phyloP scores from a whole-genome alignment of 345 rosid species.

The Acer saccharum region DNA sequence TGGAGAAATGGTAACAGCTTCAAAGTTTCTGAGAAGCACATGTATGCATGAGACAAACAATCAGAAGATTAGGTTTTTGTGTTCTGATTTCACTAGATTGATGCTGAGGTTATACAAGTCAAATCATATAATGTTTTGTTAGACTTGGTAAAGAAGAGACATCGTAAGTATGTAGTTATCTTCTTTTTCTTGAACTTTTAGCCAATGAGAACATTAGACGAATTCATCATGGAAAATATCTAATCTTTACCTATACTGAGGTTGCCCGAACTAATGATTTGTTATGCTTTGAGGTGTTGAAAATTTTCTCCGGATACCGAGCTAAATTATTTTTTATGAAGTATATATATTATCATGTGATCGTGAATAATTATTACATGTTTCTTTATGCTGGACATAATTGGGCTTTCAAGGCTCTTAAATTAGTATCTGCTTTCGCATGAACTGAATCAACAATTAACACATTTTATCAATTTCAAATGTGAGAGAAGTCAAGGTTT shows the following conservation, averaged over 20 bases:
- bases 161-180: not conserved
- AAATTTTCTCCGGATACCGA: not conserved
- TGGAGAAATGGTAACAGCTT: not conserved
- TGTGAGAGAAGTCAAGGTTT: constrained; percentile 3
- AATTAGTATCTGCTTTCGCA: not conserved
- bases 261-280: not conserved
- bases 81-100: not conserved
- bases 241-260: not conserved
- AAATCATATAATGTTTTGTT: not conserved
- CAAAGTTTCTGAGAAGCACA: not conserved
- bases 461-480: not conserved
- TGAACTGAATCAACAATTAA: not conserved
- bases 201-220: not conserved
- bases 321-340: not conserved
- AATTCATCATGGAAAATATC: not conserved
- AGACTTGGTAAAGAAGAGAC: not conserved
- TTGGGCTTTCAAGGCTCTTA: not conserved
- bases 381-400: not conserved
- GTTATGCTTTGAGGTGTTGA: not conserved
- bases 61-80: not conserved
- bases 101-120: not conserved
- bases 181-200: not conserved
- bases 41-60: not conserved
- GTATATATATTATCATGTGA: not conserved
- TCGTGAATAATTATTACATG: not conserved